Base-by-base conservation (phyloP, 1,139 yeast genomes). In the Candida sanyaensis region DNA sequence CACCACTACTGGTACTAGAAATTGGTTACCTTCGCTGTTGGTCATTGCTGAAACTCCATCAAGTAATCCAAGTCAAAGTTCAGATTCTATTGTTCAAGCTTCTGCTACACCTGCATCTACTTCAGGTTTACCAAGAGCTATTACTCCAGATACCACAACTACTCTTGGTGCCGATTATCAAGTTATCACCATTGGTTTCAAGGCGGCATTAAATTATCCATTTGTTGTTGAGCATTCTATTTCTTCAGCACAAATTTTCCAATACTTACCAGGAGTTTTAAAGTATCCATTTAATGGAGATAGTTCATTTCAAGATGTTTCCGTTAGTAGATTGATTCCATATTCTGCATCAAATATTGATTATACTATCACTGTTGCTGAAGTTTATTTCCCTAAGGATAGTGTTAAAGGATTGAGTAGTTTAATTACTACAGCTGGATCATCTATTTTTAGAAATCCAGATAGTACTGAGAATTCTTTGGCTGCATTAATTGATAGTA, bases 161-260 rank as follows among this genome's bases (percentile, higher is more conserved):
- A 55, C 59, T 21, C 86, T 85, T 31, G 80, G 80, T 54, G 64
- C 49, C 63, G 64, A 79, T 55, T 85, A 80, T 62, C 70, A 77
- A 37, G 61, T 84, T 47, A 78, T 87, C 45, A 81, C 86, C 11
- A 68, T 87, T 63, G 93, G 93, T n/a, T 86, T 87, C 71, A 81
- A 82, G 56, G 64, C 79, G 43, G 79, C 81, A 11, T 77, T 86
- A 68, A 86, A 85, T 62, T 87, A 85, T 64, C 85, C 87, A 41
- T 87, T 86, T 62, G 86, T 86, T 50, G 90, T 84, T 38, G 67
- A 73, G 46, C 81, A 83, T 59, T 76, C 90, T 1, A 69, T 84
- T 52, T 76, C 90, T 7, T 81, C 90, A 31, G 92, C 92, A 3
- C 93, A 87, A 65, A 83, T 87, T 34, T 85, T 87, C 69, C 81